These are phyloP conservation scores for Citrus trifoliata DNA, from an alignment of 345 rosid species.

Conservation along the genomic window DNA sequence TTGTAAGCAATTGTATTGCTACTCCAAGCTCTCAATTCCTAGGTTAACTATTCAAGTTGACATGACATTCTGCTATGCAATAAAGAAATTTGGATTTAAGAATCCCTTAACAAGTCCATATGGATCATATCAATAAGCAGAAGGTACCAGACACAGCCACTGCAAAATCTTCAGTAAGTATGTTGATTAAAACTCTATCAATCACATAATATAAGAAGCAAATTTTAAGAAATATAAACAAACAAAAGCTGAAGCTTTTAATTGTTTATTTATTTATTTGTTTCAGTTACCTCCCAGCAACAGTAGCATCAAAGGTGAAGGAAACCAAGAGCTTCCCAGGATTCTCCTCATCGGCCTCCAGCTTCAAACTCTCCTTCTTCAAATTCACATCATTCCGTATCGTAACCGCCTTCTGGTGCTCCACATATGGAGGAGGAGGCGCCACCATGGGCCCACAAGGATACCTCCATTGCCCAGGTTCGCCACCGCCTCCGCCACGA, in stretches of 20 bases:
- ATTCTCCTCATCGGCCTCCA: slow-evolving; percentile 52
- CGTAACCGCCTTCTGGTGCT: slow-evolving; percentile 81
- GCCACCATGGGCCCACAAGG: slow-evolving; percentile 39
- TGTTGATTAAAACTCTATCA: background rate
- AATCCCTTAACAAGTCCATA: no score
- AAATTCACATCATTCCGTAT: slow-evolving; percentile 77
- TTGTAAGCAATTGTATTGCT: background rate
- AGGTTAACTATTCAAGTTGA: no score
- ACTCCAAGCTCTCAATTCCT: no score
- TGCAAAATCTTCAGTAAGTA: no score
- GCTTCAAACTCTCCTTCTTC: slow-evolving; percentile 69
- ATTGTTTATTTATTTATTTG: no score
- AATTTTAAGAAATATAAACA: background rate
- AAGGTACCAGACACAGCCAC: no score
- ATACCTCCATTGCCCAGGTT: slow-evolving; percentile 41
- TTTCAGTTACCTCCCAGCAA: slow-evolving; percentile 62
- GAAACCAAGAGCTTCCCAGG: slow-evolving; percentile 69
- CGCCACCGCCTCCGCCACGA: slow-evolving; percentile 40
- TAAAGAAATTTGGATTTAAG: no score
- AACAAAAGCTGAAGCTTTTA: background rate
- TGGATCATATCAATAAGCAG: no score
- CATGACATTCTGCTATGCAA: no score
- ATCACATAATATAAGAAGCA: background rate
- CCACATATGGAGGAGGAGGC: slow-evolving; percentile 54
- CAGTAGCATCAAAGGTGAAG: slow-evolving; percentile 90